A percentile compares a stretch with the other conserved stretches of the same genome.
phyloP scores from a whole-genome alignment of 2,329 filamentous ascomycete genomes.

The Raffaelea deltoideospora region DNA sequence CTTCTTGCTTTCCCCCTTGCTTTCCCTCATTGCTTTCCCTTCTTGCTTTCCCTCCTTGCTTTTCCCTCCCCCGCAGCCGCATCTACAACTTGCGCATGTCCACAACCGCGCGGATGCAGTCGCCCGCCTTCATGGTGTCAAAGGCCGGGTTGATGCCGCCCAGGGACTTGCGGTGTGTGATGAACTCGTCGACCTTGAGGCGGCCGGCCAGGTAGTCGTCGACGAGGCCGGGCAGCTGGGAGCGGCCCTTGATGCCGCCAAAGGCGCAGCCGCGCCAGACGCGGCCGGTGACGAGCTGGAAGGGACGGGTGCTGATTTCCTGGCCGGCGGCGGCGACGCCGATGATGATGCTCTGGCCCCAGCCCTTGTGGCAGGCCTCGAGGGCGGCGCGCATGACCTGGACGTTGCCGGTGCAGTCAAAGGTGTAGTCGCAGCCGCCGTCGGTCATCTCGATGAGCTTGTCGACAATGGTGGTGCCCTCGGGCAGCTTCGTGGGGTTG shows the following conservation, averaged over 20 bases:
- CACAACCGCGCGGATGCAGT: constrained; percentile 93
- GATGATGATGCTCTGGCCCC: constrained; percentile 96
- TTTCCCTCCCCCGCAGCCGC: background rate
- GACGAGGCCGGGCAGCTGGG: constrained; percentile 77
- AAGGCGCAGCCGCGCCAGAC: constrained; percentile 98
- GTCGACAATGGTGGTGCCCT: constrained; percentile 71
- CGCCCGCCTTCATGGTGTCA: constrained; percentile 84
- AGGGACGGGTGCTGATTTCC: constrained; percentile 81
- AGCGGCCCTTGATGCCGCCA: constrained; percentile 93
- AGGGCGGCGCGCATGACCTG: constrained; percentile 89
- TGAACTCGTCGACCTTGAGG: constrained; percentile 98
- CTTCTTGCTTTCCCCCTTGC: too few species aligned
- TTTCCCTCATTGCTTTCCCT: too few species aligned
- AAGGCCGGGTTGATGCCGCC: constrained; percentile 75
- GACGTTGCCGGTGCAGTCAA: constrained; percentile 97
- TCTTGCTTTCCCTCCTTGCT: background rate
- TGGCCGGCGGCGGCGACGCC: constrained; percentile 92
- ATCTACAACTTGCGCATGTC: constrained; percentile 32
- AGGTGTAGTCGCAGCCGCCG: constrained; percentile 96
- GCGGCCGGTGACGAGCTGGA: constrained; percentile 95
- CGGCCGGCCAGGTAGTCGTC: constrained; percentile 76
- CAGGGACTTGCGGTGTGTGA: constrained; percentile 82
- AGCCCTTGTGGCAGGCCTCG: constrained; percentile 98
- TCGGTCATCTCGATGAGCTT: constrained; percentile 96
- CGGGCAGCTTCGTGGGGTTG: constrained; percentile 64